Evolutionary conservation across 352 stramenopile species (phyloP).

Genomic region (Achlya hypogyna): DNA sequence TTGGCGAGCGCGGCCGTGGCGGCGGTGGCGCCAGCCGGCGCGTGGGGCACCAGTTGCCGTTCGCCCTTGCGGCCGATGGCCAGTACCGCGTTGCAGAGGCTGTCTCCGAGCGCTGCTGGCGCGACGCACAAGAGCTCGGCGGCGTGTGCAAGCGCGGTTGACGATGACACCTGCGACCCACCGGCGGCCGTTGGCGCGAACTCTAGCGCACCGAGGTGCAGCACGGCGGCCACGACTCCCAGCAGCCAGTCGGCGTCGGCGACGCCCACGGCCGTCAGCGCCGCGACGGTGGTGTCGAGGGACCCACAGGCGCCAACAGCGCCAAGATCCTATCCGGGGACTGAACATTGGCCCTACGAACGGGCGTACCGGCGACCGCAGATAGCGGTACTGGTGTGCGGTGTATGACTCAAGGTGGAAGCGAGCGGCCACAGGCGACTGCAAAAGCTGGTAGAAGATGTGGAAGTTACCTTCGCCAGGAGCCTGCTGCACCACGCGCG

Average conservation of each 20-base stretch:
- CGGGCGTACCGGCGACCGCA: no score
- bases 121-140: not conserved
- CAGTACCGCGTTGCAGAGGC: not conserved
- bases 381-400: conserved; percentile 85
- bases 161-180: no score
- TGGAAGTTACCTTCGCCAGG: conserved; percentile 97
- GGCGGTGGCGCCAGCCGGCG: not conserved
- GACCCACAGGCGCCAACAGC: conserved; percentile 30
- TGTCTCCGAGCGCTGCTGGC: not conserved
- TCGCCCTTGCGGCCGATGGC: not conserved
- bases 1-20: conserved; percentile 72
- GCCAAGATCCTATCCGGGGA: no score
- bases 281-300: conserved; percentile 86
- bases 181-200: no score
- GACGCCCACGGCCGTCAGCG: conserved; percentile 88
- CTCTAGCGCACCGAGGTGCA: conserved; percentile 97
- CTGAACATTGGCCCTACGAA: no score
- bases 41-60: not conserved
- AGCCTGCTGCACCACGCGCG: conserved; percentile 89
- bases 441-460: conserved; percentile 98
- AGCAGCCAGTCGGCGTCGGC: conserved; percentile 87
- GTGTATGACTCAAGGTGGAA: not conserved
- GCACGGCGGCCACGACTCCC: conserved; percentile 91
- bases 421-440: not conserved
- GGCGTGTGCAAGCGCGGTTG: not conserved